Percentiles rank a stretch among this genome's conserved stretches.
These are phyloP conservation scores for Dictyostelium citrinum DNA, from an alignment of 78 protist genomes.

Conservation along the genomic window DNA sequence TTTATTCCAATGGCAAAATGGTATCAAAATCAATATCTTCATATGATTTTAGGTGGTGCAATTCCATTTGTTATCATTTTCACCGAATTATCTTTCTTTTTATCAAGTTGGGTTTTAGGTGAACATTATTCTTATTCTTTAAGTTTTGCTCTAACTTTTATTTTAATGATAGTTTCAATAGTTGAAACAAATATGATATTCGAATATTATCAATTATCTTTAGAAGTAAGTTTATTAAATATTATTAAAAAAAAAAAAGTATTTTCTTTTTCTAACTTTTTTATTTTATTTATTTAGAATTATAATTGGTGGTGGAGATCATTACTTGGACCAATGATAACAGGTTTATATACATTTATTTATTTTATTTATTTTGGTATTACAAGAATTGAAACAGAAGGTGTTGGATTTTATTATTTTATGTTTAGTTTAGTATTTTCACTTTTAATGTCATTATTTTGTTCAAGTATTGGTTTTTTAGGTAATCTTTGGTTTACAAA, in stretches of 20 bases:
- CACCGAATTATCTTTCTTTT: not conserved
- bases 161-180: slow-evolving; percentile 5
- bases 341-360: slow-evolving; percentile 50
- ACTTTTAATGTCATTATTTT: slow-evolving; percentile 26
- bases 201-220: slow-evolving; percentile 52
- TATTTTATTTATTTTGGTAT: slow-evolving; percentile 16
- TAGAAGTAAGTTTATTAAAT: slow-evolving; percentile 43
- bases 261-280: not conserved
- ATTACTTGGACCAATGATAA: slow-evolving; percentile 35
- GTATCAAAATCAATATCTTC: slow-evolving; percentile 30
- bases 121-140: not conserved
- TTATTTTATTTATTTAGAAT: not conserved
- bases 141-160: slow-evolving; percentile 1
- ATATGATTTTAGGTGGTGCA: not conserved
- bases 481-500: slow-evolving; percentile 49
- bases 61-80: slow-evolving; percentile 36
- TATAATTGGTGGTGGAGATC: slow-evolving; percentile 83
- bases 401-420: slow-evolving; percentile 54
- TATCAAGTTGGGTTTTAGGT: not conserved
- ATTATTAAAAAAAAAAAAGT: too few species aligned
- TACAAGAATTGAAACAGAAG: not conserved
- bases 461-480: slow-evolving; percentile 55
- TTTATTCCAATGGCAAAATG: slow-evolving; percentile 22
- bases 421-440: slow-evolving; percentile 2
- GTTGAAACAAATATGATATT: slow-evolving; percentile 30